phyloP scores from a whole-genome alignment of 108 stramenopile genomes.

The Skeletonema potamos region DNA sequence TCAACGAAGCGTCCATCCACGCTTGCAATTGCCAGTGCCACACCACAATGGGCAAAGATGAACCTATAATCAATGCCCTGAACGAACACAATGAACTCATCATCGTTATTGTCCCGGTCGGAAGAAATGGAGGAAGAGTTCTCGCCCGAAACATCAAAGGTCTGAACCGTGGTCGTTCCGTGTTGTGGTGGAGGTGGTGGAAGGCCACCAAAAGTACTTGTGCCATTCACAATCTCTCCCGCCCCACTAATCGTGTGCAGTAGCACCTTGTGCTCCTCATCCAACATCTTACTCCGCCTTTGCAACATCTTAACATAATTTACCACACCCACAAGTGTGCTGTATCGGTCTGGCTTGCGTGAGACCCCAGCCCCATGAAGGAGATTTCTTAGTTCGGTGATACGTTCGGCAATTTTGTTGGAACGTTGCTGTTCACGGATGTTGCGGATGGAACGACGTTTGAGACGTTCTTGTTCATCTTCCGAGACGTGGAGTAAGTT shows the following conservation, averaged over 20 bases:
- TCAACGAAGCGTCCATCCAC: constrained; percentile 83
- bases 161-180: constrained; percentile 17
- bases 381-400: constrained; percentile 59
- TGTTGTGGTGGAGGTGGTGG: not conserved
- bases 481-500: constrained; percentile 53
- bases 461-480: constrained; percentile 62
- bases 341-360: constrained; percentile 79
- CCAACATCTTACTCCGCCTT: constrained; percentile 48
- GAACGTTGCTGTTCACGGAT: constrained; percentile 78
- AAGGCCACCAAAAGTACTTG: not conserved
- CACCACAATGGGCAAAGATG: constrained; percentile 59
- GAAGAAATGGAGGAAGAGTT: constrained; percentile 10
- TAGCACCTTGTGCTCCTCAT: constrained; percentile 74
- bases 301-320: constrained; percentile 77
- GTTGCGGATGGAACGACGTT: constrained; percentile 73
- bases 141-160: constrained; percentile 8
- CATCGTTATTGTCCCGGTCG: constrained; percentile 25
- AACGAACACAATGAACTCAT: constrained; percentile 61
- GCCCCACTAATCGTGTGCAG: constrained; percentile 63
- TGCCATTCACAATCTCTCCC: constrained; percentile 48
- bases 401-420: constrained; percentile 71
- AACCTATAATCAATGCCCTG: constrained; percentile 72
- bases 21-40: constrained; percentile 67
- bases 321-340: constrained; percentile 68
- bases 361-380: constrained; percentile 57